These are phyloP conservation scores for Suillus weaverae DNA, from an alignment of 768 basidiomycete genomes.

Conservation along the genomic window DNA sequence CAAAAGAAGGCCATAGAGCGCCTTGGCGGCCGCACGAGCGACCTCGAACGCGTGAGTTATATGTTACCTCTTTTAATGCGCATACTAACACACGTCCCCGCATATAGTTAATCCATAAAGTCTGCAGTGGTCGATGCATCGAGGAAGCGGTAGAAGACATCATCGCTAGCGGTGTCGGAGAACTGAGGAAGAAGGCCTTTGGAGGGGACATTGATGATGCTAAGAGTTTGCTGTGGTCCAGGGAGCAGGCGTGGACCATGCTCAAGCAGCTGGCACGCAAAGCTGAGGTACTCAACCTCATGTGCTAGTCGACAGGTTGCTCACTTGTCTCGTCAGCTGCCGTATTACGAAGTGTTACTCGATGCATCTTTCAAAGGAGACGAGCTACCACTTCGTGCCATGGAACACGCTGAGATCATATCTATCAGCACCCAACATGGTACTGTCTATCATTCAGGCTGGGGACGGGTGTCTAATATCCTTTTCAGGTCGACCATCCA, in stretches of 20 bases:
- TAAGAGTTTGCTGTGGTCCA: constrained; percentile 77
- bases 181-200: constrained; percentile 88
- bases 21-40: constrained; percentile 89
- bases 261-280: constrained; percentile 69
- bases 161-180: constrained; percentile 71
- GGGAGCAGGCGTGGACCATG: constrained; percentile 86
- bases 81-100: not conserved
- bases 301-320: constrained; percentile 21
- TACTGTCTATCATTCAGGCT: constrained; percentile 24
- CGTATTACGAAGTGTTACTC: constrained; percentile 79
- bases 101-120: constrained; percentile 78
- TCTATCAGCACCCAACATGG: constrained; percentile 76
- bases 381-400: constrained; percentile 71
- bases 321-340: constrained; percentile 46
- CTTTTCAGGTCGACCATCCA: constrained; percentile 73
- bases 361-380: constrained; percentile 93
- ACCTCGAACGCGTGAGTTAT: constrained; percentile 73
- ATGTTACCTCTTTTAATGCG: not conserved
- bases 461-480: not conserved
- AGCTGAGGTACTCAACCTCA: constrained; percentile 49
- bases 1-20: constrained; percentile 63
- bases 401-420: constrained; percentile 91
- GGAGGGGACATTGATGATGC: constrained; percentile 91
- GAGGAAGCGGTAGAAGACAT: constrained; percentile 91
- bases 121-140: constrained; percentile 68